Base-by-base conservation (phyloP, 345 rosid species). In the Gossypium thurberi region DNA sequence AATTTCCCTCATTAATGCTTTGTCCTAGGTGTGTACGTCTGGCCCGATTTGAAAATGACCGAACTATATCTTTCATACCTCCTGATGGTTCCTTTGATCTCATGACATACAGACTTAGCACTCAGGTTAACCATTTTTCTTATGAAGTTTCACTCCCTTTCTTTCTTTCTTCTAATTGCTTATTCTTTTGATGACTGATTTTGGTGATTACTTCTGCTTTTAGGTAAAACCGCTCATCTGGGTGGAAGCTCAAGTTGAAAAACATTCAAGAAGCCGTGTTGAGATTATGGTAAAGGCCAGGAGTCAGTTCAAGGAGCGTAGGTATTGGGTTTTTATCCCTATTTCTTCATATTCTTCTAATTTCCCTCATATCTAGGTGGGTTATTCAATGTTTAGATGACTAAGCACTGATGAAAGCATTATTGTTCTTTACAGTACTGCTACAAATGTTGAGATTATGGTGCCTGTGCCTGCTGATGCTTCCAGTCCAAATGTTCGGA, bases 71-170 rank as follows among this genome's bases (percentile, higher is more conserved):
- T 28, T 94, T 92, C 76, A 83, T 94, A 81, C 98, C 98, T 46
- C 98, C 98, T 18, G 98, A 94, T 84, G 99, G 98, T 21, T 77
- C 99, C 84, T 95, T 95, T 78, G 98, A 94, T 80, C 89, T 94
- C 71, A 94, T 94, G 98, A 92, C 98, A 37, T 94, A 94, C 69
- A 89, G 98, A 82, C 97, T 94, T 72, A 92, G 91, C 75, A 92
- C 98, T 63, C 98, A 94, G 98, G 98, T 94, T 74, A 37, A 72
- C 61, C 42, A 63, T 73, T 68, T 71, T 76, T 66, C 70, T 46
- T 46, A 20, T 53, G n/a, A 20, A 62, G 25, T 6, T 4, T 70
- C 37, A 6, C 37, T 69, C 1, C 42, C n/a, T 4, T 50, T 0
- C 21, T 43, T 8, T 66, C 18, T 11, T 66, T 11, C 48, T 61